Percentiles rank a stretch among this genome's conserved stretches.
phyloP scores from a whole-genome alignment of 2,329 filamentous ascomycete species.

The Colletotrichum sp. region DNA sequence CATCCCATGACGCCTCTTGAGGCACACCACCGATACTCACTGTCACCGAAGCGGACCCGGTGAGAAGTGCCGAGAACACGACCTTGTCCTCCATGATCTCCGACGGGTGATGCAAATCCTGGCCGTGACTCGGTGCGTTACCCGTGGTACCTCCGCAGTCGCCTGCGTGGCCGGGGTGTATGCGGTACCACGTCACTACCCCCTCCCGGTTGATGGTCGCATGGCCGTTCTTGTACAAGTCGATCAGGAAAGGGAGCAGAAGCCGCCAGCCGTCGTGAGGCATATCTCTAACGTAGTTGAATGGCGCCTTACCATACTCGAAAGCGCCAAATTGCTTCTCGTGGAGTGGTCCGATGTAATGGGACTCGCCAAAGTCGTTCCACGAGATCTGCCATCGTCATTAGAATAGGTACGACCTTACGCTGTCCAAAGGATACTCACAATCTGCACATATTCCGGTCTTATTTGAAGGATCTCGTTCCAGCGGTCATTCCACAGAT shows the following conservation, averaged over 20 bases:
- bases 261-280: conserved; percentile 57
- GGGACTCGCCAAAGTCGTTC: conserved; percentile 59
- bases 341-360: conserved; percentile 56
- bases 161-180: conserved; percentile 23
- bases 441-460: conserved; percentile 51
- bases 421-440: conserved; percentile 34
- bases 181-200: conserved; percentile 32
- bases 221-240: conserved; percentile 35
- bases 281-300: conserved; percentile 51
- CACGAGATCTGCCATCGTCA: conserved; percentile 28
- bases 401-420: not conserved
- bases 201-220: conserved; percentile 29
- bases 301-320: conserved; percentile 24
- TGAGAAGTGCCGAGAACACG: conserved; percentile 31
- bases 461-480: conserved; percentile 52
- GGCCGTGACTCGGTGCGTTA: conserved; percentile 30
- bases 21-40: conserved; percentile 32
- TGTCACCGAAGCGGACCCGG: conserved; percentile 24
- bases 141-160: conserved; percentile 29
- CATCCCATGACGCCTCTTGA: conserved; percentile 23
- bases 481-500: conserved; percentile 67
- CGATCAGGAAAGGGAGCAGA: conserved; percentile 44
- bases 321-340: conserved; percentile 17
- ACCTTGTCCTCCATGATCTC: conserved; percentile 25
- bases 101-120: conserved; percentile 25